phyloP scores from a whole-genome alignment of 2,329 filamentous ascomycete species.

The Diaporthe helianthi region DNA sequence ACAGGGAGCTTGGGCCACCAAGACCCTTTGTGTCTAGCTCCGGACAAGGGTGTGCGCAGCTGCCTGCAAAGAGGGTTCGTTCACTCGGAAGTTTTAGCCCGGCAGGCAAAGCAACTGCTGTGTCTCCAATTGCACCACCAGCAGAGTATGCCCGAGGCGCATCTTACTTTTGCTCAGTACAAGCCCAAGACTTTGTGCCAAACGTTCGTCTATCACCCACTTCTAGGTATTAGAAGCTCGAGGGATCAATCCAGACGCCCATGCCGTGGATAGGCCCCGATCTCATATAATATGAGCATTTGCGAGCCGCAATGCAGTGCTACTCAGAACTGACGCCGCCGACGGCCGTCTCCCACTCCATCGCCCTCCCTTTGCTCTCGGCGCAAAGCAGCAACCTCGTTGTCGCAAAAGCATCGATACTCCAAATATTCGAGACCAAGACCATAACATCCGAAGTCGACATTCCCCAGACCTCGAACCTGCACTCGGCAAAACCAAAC shows the following conservation, averaged over 20 bases:
- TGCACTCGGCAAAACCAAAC: slow-evolving; percentile 50
- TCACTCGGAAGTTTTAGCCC: neutral
- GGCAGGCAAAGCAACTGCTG: slow-evolving; percentile 10
- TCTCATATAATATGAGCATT: slow-evolving; percentile 39
- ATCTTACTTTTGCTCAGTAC: neutral
- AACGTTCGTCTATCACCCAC: neutral
- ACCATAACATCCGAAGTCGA: slow-evolving; percentile 70
- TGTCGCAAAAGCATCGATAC: slow-evolving; percentile 88
- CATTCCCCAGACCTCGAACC: slow-evolving; percentile 47
- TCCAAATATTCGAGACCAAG: slow-evolving; percentile 87
- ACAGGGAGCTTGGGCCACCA: slow-evolving; percentile 35
- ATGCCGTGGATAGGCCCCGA: slow-evolving; percentile 21
- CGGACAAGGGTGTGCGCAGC: slow-evolving; percentile 1
- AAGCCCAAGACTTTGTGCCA: neutral
- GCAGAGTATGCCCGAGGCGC: neutral
- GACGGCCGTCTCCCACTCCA: slow-evolving; percentile 89
- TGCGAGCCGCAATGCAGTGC: slow-evolving; percentile 77
- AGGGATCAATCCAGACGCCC: neutral
- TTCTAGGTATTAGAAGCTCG: slow-evolving; percentile 7
- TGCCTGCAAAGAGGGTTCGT: slow-evolving; percentile 10
- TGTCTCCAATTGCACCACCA: slow-evolving; percentile 16
- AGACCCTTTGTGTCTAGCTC: neutral
- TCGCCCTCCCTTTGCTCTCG: slow-evolving; percentile 79
- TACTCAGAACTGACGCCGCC: slow-evolving; percentile 96
- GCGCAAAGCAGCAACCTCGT: slow-evolving; percentile 82